Evolutionary conservation across 139 green algal genomes (phyloP).

Genomic region (Chlorella sp.): DNA sequence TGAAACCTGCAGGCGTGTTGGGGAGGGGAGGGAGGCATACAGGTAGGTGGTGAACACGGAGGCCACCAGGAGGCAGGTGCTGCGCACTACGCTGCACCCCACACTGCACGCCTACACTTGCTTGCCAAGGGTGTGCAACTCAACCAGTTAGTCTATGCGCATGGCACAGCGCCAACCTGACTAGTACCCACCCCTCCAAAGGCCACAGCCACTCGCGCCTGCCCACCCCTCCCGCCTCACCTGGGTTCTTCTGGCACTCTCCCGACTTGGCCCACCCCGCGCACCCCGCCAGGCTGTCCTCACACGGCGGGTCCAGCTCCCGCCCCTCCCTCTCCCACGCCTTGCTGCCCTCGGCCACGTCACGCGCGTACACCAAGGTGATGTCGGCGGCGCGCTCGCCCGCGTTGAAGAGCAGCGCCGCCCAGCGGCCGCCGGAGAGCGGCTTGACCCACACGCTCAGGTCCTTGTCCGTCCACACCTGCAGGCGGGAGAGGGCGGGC

Average conservation of each 20-base stretch:
- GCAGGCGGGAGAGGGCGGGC: background rate
- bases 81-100: background rate
- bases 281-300: constrained; percentile 14
- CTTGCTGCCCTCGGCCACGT: constrained; percentile 11
- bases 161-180: background rate
- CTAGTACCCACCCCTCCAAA: background rate
- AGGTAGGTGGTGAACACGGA: too few species aligned
- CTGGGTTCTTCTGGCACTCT: constrained; percentile 33
- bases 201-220: too few species aligned
- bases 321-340: constrained; percentile 24
- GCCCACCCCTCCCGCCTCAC: constrained; percentile 18
- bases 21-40: too few species aligned
- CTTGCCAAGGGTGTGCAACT: background rate
- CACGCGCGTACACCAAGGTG: constrained; percentile 10
- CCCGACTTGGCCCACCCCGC: constrained; percentile 18
- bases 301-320: constrained; percentile 3
- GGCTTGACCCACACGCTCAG: constrained; percentile 36
- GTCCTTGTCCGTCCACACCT: constrained; percentile 1
- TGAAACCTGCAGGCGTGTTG: constrained; percentile 26
- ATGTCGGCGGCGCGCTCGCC: constrained; percentile 16
- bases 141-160: background rate
- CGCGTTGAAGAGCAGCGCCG: constrained; percentile 39
- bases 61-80: background rate
- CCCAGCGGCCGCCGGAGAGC: constrained; percentile 23
- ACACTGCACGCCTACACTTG: background rate